A percentile compares a stretch with the other conserved stretches of the same genome.
phyloP scores from a whole-genome alignment of 2,329 filamentous ascomycete species.

The Epichloe scottii region DNA sequence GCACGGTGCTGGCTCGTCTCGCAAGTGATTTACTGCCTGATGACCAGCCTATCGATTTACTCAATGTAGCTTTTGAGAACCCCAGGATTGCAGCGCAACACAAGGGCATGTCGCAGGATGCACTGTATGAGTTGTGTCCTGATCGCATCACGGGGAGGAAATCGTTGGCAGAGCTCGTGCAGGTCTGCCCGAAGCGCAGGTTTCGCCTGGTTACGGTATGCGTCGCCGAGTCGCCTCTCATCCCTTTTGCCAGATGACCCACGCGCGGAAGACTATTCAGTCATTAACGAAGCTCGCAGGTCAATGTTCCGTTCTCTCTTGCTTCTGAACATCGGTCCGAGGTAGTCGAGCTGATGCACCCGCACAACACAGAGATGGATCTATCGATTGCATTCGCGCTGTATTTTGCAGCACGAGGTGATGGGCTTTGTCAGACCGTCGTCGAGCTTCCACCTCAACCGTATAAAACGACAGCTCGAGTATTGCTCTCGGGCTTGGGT shows the following conservation, averaged over 20 bases:
- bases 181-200: constrained; percentile 52
- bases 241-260: too few species aligned
- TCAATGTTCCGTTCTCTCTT: constrained; percentile 74
- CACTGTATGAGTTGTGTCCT: constrained; percentile 69
- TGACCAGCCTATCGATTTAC: constrained; percentile 63
- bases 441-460: constrained; percentile 13
- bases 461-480: constrained; percentile 62
- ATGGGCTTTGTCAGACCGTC: constrained; percentile 33
- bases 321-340: constrained; percentile 53
- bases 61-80: constrained; percentile 97
- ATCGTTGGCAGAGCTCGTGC: constrained; percentile 62
- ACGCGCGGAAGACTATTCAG: too few species aligned
- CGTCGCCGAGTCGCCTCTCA: neutral
- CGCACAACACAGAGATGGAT: constrained; percentile 98
- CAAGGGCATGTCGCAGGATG: constrained; percentile 18
- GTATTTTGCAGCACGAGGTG: constrained; percentile 84
- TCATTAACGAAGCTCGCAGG: constrained; percentile 21
- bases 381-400: constrained; percentile 84
- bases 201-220: constrained; percentile 75
- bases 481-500: constrained; percentile 82
- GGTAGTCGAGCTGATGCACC: constrained; percentile 69
- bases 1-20: constrained; percentile 73
- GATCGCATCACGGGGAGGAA: constrained; percentile 78
- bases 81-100: constrained; percentile 55
- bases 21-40: constrained; percentile 61